These are phyloP conservation scores for Paramecium sexaurelia DNA, from an alignment of 73 alveolate species.

Conservation along the genomic window DNA sequence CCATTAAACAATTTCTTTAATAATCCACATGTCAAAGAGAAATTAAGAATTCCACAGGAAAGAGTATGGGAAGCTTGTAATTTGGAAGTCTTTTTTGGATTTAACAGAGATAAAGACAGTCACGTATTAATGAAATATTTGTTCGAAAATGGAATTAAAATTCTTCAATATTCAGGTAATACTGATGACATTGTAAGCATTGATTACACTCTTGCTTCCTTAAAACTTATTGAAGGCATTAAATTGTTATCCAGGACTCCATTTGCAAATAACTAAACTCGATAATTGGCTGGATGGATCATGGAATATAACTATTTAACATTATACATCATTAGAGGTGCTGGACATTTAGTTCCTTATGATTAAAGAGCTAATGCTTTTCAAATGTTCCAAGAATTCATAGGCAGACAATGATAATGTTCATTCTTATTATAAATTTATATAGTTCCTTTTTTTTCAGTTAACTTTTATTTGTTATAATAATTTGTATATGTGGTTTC, in stretches of 20 bases:
- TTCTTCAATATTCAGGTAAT: slow-evolving; percentile 59
- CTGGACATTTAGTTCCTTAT: slow-evolving; percentile 53
- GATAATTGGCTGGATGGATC: slow-evolving; percentile 28
- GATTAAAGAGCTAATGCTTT: slow-evolving; percentile 23
- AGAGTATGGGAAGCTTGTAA: slow-evolving; percentile 26
- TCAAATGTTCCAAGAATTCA: slow-evolving; percentile 17
- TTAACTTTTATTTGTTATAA: too few relatives aligned
- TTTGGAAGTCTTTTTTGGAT: neutral
- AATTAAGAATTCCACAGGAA: neutral
- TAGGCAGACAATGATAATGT: neutral
- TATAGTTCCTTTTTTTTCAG: too few relatives aligned
- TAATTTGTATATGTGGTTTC: too few relatives aligned
- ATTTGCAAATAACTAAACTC: neutral
- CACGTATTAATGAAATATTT: neutral
- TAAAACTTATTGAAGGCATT: neutral
- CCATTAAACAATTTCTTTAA: slow-evolving; percentile 24
- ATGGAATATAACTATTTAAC: slow-evolving; percentile 40
- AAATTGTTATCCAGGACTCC: slow-evolving; percentile 2
- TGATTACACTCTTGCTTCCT: neutral
- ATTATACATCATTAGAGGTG: slow-evolving; percentile 17
- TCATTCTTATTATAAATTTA: neutral
- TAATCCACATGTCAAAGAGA: neutral
- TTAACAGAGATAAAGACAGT: neutral
- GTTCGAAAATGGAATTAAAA: slow-evolving; percentile 53
- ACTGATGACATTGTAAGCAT: slow-evolving; percentile 7